Conservation (phyloP, 805 yeast species). For the Metschnikowia kofuensis region DNA sequence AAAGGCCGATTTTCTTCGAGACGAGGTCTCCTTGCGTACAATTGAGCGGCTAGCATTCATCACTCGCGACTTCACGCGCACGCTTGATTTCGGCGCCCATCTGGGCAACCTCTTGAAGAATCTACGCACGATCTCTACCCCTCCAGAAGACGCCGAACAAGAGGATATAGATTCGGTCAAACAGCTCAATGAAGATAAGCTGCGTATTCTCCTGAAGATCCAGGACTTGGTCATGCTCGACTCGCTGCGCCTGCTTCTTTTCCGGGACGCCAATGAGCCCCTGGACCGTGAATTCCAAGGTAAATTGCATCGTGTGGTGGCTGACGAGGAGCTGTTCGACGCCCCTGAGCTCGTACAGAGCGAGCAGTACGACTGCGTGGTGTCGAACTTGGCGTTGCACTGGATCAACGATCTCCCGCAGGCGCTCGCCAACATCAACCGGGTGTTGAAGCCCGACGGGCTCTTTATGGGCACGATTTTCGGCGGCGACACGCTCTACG, state of each 20-base stretch:
- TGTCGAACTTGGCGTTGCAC: conserved; percentile 71
- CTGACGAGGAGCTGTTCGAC: conserved; percentile 65
- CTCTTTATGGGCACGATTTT: conserved; percentile 76
- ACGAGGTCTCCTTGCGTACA: conserved; percentile 69
- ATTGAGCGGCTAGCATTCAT: conserved; percentile 75
- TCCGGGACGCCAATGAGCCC: conserved; percentile 43
- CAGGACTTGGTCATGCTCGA: conserved; percentile 65
- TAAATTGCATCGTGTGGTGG: conserved; percentile 38
- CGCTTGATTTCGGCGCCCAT: conserved; percentile 72
- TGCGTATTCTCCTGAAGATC: conserved; percentile 50
- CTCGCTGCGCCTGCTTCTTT: conserved; percentile 50
- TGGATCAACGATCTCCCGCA: conserved; percentile 87
- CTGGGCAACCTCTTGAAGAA: conserved; percentile 59
- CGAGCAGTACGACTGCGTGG: conserved; percentile 61
- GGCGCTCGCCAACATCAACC: conserved; percentile 52
- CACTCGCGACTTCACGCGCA: conserved; percentile 55
- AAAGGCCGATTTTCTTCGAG: conserved; percentile 67
- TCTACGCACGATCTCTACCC: conserved; percentile 26
- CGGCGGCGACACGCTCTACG: conserved; percentile 85
- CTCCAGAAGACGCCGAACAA: conserved; percentile 23
- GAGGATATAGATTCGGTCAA: conserved; percentile 38
- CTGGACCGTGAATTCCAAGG: conserved; percentile 45
- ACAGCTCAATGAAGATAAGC: conserved; percentile 51
- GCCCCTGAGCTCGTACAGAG: conserved; percentile 36
- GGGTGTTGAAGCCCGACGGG: conserved; percentile 72